These are phyloP conservation scores for Phytopythium chamaehyphon DNA, from an alignment of 352 stramenopile species.

Conservation along the genomic window DNA sequence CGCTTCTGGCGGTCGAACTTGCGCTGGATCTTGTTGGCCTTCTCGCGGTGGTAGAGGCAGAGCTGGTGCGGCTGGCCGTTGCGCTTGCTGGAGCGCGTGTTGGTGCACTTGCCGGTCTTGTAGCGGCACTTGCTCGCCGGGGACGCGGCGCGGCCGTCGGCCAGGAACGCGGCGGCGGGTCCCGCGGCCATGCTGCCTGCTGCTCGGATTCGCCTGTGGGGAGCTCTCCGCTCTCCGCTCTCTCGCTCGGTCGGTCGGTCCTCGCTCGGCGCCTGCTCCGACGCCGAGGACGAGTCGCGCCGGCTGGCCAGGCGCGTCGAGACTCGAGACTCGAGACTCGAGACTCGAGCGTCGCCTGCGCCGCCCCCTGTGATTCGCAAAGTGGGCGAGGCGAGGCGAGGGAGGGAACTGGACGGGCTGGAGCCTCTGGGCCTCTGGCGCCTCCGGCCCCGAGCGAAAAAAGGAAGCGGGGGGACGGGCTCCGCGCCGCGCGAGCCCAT, in stretches of 20 bases:
- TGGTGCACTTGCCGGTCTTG: conserved; percentile 87
- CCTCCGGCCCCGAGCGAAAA: too few species aligned
- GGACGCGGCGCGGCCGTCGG: conserved; percentile 4
- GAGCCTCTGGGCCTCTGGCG: too few species aligned
- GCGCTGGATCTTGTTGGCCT: conserved; percentile 88
- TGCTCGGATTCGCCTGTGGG: conserved; percentile 1
- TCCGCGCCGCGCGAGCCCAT: too few species aligned
- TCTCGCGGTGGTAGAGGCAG: conserved; percentile 86
- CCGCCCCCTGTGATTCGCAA: too few species aligned
- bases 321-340: too few species aligned
- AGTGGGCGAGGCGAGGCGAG: not conserved
- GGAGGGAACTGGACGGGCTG: too few species aligned
- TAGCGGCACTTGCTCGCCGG: conserved; percentile 60
- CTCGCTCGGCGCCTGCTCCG: not conserved
- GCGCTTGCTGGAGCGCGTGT: conserved; percentile 77
- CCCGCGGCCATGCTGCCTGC: conserved; percentile 5
- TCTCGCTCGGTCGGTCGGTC: conserved; percentile 4
- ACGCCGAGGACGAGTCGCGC: conserved; percentile 3
- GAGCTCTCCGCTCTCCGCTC: not conserved
- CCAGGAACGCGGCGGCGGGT: conserved; percentile 6
- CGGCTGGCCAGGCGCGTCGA: not conserved
- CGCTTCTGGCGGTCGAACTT: conserved; percentile 89
- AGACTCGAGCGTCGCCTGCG: too few species aligned
- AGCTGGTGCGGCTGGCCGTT: conserved; percentile 85
- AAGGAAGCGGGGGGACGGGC: not conserved